Percentiles rank a stretch among this genome's conserved stretches.
These are phyloP conservation scores for Pythium plurisporium DNA, from an alignment of 352 stramenopile species.

Conservation along the genomic window DNA sequence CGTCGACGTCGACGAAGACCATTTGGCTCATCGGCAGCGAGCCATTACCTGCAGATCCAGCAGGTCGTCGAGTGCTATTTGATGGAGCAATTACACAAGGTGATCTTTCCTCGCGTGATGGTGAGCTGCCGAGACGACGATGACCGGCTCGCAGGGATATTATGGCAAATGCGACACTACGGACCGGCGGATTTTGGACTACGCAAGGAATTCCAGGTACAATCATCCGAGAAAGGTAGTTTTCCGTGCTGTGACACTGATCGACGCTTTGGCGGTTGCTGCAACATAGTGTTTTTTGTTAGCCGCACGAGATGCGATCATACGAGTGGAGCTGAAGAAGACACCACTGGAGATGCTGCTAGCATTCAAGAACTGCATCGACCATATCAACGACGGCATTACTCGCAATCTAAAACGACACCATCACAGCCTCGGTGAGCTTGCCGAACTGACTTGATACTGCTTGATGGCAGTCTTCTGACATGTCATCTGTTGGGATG, in stretches of 20 bases:
- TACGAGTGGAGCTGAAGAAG: slow-evolving; percentile 35
- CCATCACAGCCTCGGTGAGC: slow-evolving; percentile 44
- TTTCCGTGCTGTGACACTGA: too few species aligned
- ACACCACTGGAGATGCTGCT: slow-evolving; percentile 77
- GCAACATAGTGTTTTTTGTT: slow-evolving; percentile 34
- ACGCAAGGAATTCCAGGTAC: slow-evolving; percentile 63
- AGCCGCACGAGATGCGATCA: slow-evolving; percentile 36
- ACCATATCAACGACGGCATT: slow-evolving; percentile 53
- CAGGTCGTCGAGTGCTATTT: slow-evolving; percentile 81
- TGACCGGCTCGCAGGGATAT: slow-evolving; percentile 32
- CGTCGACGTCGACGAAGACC: not conserved
- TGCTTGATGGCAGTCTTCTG: too few species aligned
- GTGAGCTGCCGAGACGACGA: slow-evolving; percentile 47
- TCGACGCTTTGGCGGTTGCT: too few species aligned
- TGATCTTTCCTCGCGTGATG: slow-evolving; percentile 48
- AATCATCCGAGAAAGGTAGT: too few species aligned
- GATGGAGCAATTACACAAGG: slow-evolving; percentile 61
- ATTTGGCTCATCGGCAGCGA: slow-evolving; percentile 13
- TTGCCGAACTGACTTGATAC: not conserved
- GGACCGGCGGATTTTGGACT: slow-evolving; percentile 67
- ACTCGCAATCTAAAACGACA: slow-evolving; percentile 49
- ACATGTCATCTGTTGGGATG: too few species aligned
- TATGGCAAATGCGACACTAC: slow-evolving; percentile 55
- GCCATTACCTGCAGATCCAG: slow-evolving; percentile 61
- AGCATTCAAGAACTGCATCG: slow-evolving; percentile 61